phyloP scores from a whole-genome alignment of 768 basidiomycete genomes.

The Multifurca ochricompacta region DNA sequence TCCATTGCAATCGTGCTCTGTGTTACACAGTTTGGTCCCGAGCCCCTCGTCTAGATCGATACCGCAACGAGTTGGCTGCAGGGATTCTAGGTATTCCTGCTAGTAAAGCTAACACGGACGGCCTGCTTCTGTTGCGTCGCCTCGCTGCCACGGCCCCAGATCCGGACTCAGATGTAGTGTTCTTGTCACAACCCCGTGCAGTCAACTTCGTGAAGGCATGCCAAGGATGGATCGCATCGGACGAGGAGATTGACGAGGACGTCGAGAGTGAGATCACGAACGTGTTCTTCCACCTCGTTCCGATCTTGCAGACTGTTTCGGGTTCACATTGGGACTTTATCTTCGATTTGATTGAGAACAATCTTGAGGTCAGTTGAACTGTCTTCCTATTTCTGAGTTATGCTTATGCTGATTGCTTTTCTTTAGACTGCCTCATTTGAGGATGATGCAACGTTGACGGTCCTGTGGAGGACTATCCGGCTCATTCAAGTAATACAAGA shows the following conservation, averaged over 20 bases:
- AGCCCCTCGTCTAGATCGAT: conserved; percentile 69
- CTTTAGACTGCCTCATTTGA: conserved; percentile 49
- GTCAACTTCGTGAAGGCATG: conserved; percentile 83
- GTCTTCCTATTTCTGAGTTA: not conserved
- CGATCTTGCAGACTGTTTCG: conserved; percentile 78
- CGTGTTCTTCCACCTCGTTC: conserved; percentile 68
- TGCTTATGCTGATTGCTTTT: not conserved
- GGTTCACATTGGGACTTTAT: conserved; percentile 92
- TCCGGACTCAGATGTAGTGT: conserved; percentile 69
- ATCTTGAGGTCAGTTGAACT: conserved; percentile 63
- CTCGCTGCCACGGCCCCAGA: conserved; percentile 70
- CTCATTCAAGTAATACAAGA: conserved; percentile 65
- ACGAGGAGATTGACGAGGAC: conserved; percentile 62
- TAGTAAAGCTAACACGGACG: conserved; percentile 55
- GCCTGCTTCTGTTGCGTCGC: conserved; percentile 58
- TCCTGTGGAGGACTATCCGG: conserved; percentile 61
- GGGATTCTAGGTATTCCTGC: conserved; percentile 59
- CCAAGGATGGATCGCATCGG: conserved; percentile 68
- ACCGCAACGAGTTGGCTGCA: conserved; percentile 88
- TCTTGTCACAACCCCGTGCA: conserved; percentile 77
- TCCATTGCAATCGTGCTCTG: conserved; percentile 59
- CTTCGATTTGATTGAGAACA: conserved; percentile 82
- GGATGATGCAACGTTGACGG: conserved; percentile 50
- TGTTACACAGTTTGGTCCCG: conserved; percentile 53
- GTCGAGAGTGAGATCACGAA: conserved; percentile 72